Evolutionary conservation across 2,329 filamentous ascomycete species (phyloP).

Genomic region (Stylonectria norvegica): DNA sequence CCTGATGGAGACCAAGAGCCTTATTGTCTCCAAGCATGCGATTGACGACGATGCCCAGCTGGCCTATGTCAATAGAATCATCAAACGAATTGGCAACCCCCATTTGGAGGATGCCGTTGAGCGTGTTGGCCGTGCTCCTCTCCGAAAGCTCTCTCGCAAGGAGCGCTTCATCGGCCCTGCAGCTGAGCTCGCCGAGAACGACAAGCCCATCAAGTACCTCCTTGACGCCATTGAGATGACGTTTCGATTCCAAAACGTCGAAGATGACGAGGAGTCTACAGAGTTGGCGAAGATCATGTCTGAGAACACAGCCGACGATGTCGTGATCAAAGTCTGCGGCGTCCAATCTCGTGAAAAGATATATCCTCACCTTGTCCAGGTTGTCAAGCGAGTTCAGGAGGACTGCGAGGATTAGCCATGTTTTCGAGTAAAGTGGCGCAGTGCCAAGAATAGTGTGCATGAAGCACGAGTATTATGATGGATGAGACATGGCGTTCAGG

Average conservation of each 20-base stretch:
- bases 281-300: slow-evolving; percentile 85
- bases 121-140: slow-evolving; percentile 89
- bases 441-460: too few species aligned
- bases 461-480: too few species aligned
- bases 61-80: slow-evolving; percentile 87
- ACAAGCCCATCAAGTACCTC: slow-evolving; percentile 67
- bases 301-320: slow-evolving; percentile 66
- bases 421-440: too few species aligned
- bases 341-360: slow-evolving; percentile 74
- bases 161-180: slow-evolving; percentile 95
- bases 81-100: slow-evolving; percentile 89
- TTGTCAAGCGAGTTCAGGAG: slow-evolving; percentile 82
- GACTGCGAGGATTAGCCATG: slow-evolving; percentile 46
- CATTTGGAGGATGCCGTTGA: slow-evolving; percentile 89
- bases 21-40: slow-evolving; percentile 84
- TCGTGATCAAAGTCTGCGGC: slow-evolving; percentile 78
- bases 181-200: slow-evolving; percentile 79
- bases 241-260: slow-evolving; percentile 91
- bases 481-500: slow-evolving; percentile 22
- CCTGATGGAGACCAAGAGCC: slow-evolving; percentile 77
- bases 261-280: slow-evolving; percentile 83
- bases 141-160: slow-evolving; percentile 90
- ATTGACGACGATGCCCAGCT: slow-evolving; percentile 73
- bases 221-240: slow-evolving; percentile 86
- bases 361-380: slow-evolving; percentile 68